phyloP scores from a whole-genome alignment of 2,329 filamentous ascomycete genomes.

The Emydomyces testavorans region DNA sequence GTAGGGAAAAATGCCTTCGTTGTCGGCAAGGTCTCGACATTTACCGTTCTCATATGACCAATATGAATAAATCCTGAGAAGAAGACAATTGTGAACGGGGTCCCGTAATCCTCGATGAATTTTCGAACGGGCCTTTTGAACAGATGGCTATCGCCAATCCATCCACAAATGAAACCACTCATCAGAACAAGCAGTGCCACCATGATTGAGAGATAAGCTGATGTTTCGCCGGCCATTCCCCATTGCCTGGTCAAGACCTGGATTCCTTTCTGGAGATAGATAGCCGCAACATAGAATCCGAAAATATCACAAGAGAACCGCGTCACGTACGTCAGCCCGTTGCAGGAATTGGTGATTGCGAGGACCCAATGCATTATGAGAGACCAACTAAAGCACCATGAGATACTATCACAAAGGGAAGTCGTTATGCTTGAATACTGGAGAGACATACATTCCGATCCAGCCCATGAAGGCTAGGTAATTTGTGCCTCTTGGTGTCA shows the following conservation, averaged over 20 bases:
- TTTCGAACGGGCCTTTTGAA: conserved; percentile 66
- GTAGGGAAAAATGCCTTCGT: conserved; percentile 71
- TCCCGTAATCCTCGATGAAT: conserved; percentile 83
- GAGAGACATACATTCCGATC: conserved; percentile 58
- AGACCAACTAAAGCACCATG: conserved; percentile 51
- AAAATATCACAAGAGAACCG: conserved; percentile 90
- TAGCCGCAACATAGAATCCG: conserved; percentile 84
- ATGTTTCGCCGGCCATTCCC: conserved; percentile 46
- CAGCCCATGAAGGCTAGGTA: conserved; percentile 87
- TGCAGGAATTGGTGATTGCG: conserved; percentile 75
- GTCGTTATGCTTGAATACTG: not conserved
- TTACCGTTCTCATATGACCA: conserved; percentile 63
- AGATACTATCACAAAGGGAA: not conserved
- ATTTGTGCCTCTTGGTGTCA: conserved; percentile 61
- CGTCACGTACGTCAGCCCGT: conserved; percentile 78
- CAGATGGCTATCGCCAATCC: conserved; percentile 57
- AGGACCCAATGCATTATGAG: conserved; percentile 74
- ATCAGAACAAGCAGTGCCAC: conserved; percentile 67
- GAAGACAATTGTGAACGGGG: conserved; percentile 69
- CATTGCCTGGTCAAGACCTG: conserved; percentile 73
- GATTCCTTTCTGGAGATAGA: conserved; percentile 83
- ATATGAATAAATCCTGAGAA: conserved; percentile 84
- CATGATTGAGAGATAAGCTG: conserved; percentile 63
- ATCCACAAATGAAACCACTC: conserved; percentile 61
- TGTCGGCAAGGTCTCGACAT: conserved; percentile 61